These are phyloP conservation scores for Forsythia viridissima DNA, from an alignment of 257 asterid species.

Conservation along the genomic window DNA sequence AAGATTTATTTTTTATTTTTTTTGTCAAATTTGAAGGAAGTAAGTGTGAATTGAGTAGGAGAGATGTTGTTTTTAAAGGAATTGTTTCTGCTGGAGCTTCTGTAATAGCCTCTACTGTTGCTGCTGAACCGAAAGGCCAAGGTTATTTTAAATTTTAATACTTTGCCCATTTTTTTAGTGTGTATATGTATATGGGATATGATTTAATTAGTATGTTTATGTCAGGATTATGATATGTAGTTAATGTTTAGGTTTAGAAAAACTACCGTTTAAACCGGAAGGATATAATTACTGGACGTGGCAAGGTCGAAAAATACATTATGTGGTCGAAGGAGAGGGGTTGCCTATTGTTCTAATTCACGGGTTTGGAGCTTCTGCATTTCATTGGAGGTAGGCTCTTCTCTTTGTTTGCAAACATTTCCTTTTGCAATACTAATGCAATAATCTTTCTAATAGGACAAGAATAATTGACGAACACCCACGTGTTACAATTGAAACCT, in stretches of 20 bases:
- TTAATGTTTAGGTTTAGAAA: slow-evolving; percentile 61
- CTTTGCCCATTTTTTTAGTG: neutral
- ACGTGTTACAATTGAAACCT: neutral
- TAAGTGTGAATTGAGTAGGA: slow-evolving; percentile 65
- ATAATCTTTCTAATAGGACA: neutral
- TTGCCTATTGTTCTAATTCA: slow-evolving; percentile 82
- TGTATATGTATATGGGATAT: neutral
- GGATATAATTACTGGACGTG: slow-evolving; percentile 91
- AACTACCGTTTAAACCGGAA: slow-evolving; percentile 68
- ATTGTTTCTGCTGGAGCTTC: slow-evolving; percentile 81
- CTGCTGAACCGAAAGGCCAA: slow-evolving; percentile 46
- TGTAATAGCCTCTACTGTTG: slow-evolving; percentile 44
- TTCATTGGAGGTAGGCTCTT: slow-evolving; percentile 78
- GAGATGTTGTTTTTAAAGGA: slow-evolving; percentile 65
- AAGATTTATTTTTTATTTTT: neutral
- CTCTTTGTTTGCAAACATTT: too few relatives aligned
- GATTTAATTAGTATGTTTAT: neutral
- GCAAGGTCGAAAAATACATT: slow-evolving; percentile 79
- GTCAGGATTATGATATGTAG: slow-evolving; percentile 1
- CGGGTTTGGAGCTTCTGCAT: slow-evolving; percentile 98
- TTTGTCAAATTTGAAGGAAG: slow-evolving; percentile 41
- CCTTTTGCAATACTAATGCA: neutral
- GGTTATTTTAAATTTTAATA: slow-evolving; percentile 33
- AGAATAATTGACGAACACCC: neutral
- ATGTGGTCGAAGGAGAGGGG: slow-evolving; percentile 93